Base-by-base conservation (phyloP, 2,329 filamentous ascomycete species). In the Penicillium glabrum region DNA sequence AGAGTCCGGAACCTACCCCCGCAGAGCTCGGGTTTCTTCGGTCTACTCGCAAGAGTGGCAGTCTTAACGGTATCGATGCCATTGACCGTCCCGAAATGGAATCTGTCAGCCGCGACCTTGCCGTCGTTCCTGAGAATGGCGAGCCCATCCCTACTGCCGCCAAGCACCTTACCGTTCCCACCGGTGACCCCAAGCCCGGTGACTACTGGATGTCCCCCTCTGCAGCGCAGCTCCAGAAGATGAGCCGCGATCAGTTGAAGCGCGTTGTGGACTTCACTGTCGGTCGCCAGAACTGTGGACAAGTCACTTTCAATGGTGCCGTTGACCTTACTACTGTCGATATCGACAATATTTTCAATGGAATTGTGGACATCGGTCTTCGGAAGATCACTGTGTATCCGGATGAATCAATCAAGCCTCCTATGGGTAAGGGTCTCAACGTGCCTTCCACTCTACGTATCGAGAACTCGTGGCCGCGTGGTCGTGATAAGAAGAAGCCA, bases 381-480 rank as follows among this genome's bases (percentile, higher is more conserved):
- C 89, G 95, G 35, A 89, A 88, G 9, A 91, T 91, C 24, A 96
- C 93, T 0, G 95, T 98, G 8, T 99, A 99, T 69, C 88, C 81
- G 5, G 83, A 89, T 45, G 80, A 86, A 41, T 82, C 83, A 5
- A 86, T 87, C 70, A 99, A 97, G 76, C 93, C 95, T 16, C 83
- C 89, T 0, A 83, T 88, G 56, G 95, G 96, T 56, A 91, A 92
- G 69, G 93, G 91, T 6, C 82, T 99, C 61, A 99, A 99, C 68
- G 91, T 97, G 8, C 93, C 92, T 3, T 91, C 95, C 0, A 87
- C 85, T 37, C 93, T 99, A 61, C 86, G 84, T n/a, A 83, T 99
- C 11, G 88, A 95, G 71, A 93, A 98, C 70, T 96, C 93, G 0
- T 98, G 91, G 88, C 95, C 95, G 29, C 89, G 93, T 56, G 83